phyloP scores from a whole-genome alignment of 352 stramenopile species.

The Phytopythium delawarense region DNA sequence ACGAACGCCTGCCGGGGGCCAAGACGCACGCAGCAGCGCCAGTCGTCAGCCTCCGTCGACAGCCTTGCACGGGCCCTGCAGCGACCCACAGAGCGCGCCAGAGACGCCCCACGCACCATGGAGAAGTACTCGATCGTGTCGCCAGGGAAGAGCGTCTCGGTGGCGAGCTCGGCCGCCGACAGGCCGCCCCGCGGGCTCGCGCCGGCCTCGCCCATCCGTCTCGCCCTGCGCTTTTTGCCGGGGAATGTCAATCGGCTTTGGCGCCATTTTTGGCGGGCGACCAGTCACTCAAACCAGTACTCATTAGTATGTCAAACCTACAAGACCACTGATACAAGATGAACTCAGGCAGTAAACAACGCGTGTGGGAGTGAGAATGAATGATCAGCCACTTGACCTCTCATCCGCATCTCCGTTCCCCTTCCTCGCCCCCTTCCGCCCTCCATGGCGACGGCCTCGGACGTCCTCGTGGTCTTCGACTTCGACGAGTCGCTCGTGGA shows the following conservation, averaged over 20 bases:
- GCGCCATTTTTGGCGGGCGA: neutral
- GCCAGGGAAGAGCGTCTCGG: constrained; percentile 58
- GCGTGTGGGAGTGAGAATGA: too few species aligned
- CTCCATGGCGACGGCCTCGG: neutral
- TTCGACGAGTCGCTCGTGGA: constrained; percentile 48
- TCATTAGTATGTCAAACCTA: too few species aligned
- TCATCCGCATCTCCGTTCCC: neutral
- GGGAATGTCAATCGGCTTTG: neutral
- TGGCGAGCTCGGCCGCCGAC: constrained; percentile 45
- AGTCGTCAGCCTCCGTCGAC: neutral
- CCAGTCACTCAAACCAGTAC: too few species aligned
- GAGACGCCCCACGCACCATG: constrained; percentile 28
- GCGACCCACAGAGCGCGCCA: neutral
- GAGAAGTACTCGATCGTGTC: constrained; percentile 82
- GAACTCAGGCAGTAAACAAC: too few species aligned
- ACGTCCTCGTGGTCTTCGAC: constrained; percentile 47
- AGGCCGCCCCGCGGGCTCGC: constrained; percentile 29
- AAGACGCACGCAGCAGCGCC: neutral
- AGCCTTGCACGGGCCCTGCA: neutral
- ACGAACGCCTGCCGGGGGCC: constrained; percentile 47
- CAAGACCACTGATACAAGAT: too few species aligned
- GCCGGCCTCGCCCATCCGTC: constrained; percentile 1
- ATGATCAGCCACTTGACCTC: too few species aligned
- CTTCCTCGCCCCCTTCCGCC: neutral
- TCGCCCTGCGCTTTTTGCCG: neutral